Conservation (phyloP, 305 asterid genomes). For the Rubia peregrina region DNA sequence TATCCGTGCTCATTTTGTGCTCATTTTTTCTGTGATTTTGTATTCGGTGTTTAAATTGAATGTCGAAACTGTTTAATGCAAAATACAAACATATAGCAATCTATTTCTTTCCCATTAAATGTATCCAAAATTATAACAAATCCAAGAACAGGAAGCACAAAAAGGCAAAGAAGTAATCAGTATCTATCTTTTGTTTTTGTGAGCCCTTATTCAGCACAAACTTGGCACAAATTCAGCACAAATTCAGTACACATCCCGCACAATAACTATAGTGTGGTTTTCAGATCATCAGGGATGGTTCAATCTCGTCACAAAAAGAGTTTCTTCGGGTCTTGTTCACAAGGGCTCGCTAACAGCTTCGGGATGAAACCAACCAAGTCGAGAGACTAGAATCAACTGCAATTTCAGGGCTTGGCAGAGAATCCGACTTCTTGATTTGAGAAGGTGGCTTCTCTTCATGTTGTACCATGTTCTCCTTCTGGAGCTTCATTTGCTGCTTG, state of each 20-base stretch:
- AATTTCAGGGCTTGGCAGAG: slow-evolving; percentile 15
- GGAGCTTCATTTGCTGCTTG: slow-evolving; percentile 23
- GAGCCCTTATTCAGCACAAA: neutral
- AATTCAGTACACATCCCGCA: slow-evolving; percentile 8
- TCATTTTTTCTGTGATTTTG: neutral
- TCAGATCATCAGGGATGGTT: neutral
- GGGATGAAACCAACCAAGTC: slow-evolving; percentile 38
- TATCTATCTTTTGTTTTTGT: neutral
- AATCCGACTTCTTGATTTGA: slow-evolving; percentile 8
- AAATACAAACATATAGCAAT: neutral
- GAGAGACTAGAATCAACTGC: slow-evolving; percentile 54
- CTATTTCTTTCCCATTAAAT: neutral
- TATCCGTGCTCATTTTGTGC: neutral
- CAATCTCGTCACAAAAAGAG: neutral
- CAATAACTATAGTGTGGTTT: neutral
- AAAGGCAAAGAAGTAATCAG: neutral
- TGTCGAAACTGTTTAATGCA: neutral
- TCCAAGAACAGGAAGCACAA: neutral
- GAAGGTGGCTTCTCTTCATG: slow-evolving; percentile 26
- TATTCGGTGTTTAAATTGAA: neutral
- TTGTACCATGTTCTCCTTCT: slow-evolving; percentile 35
- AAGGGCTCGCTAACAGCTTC: neutral
- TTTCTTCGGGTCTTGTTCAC: neutral
- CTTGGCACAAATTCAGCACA: neutral
- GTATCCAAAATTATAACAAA: neutral